Conservation (phyloP, 2,329 filamentous ascomycete species). For the Ceratocystis cubensis region DNA sequence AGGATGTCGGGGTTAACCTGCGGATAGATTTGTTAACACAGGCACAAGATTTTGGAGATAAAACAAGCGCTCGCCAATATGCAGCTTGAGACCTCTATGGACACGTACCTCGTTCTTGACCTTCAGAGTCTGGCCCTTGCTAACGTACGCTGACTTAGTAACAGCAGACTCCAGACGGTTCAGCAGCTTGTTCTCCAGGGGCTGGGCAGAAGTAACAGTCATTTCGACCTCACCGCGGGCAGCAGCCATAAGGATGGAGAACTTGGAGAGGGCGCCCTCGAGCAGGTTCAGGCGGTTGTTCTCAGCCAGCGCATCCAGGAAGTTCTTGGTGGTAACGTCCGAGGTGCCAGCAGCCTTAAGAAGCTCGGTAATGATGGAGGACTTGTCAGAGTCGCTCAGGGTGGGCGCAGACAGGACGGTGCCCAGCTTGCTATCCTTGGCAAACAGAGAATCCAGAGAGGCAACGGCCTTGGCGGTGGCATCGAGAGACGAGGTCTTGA, state of each 20-base stretch:
- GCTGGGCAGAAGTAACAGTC: slow-evolving; percentile 77
- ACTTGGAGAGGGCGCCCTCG: slow-evolving; percentile 75
- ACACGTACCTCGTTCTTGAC: slow-evolving; percentile 68
- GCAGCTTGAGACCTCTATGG: not conserved
- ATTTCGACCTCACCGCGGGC: slow-evolving; percentile 88
- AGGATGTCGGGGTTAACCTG: slow-evolving; percentile 90
- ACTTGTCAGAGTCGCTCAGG: slow-evolving; percentile 67
- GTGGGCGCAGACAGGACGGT: slow-evolving; percentile 68
- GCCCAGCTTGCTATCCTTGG: slow-evolving; percentile 71
- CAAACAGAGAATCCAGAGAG: slow-evolving; percentile 57
- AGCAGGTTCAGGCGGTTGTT: slow-evolving; percentile 89
- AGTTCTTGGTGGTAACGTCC: slow-evolving; percentile 85
- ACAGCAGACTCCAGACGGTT: slow-evolving; percentile 76
- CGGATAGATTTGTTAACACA: not conserved
- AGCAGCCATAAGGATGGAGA: slow-evolving; percentile 73
- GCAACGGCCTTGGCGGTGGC: slow-evolving; percentile 68
- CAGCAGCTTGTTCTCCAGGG: slow-evolving; percentile 78
- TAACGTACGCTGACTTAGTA: slow-evolving; percentile 76
- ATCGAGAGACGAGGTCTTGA: slow-evolving; percentile 78
- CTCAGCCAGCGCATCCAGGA: slow-evolving; percentile 78
- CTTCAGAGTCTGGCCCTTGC: slow-evolving; percentile 94
- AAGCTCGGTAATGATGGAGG: slow-evolving; percentile 73
- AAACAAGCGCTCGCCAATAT: not conserved
- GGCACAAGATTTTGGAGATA: not conserved
- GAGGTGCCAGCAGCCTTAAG: slow-evolving; percentile 64